phyloP scores from a whole-genome alignment of 1,284 basidiomycete genomes.

The Ustilago loliicola region DNA sequence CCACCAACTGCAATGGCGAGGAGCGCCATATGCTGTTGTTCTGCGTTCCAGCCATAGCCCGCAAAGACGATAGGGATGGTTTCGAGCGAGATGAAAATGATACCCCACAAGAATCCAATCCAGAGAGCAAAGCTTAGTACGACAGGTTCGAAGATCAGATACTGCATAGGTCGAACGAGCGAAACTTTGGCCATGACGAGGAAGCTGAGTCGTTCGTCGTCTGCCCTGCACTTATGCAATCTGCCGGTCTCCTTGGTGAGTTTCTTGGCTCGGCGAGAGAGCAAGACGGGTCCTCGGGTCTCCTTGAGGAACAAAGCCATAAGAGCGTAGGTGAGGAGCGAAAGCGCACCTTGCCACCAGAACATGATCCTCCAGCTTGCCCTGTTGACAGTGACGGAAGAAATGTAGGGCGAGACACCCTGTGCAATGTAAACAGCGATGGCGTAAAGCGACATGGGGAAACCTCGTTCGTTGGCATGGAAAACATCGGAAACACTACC shows the following conservation, averaged over 20 bases:
- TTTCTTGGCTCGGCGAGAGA: constrained; percentile 69
- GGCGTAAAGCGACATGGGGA: constrained; percentile 72
- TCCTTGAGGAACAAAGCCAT: constrained; percentile 67
- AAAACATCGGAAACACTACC: constrained; percentile 65
- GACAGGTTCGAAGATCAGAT: constrained; percentile 73
- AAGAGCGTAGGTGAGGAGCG: constrained; percentile 37
- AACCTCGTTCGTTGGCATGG: constrained; percentile 70
- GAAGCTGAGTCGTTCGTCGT: constrained; percentile 62
- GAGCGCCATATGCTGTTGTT: constrained; percentile 52
- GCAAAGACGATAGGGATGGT: constrained; percentile 64
- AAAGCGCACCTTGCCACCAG: constrained; percentile 56
- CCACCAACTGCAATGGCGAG: constrained; percentile 59
- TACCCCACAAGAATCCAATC: constrained; percentile 68
- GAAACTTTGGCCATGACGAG: constrained; percentile 67
- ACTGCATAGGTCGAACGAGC: constrained; percentile 63
- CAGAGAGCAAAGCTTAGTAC: constrained; percentile 72
- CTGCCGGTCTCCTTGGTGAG: constrained; percentile 71
- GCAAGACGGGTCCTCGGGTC: constrained; percentile 71
- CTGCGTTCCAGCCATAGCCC: constrained; percentile 56
- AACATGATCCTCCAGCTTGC: constrained; percentile 63
- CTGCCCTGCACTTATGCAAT: constrained; percentile 70
- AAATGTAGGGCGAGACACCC: constrained; percentile 61
- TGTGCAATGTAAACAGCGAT: constrained; percentile 71
- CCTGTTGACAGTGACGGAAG: constrained; percentile 60
- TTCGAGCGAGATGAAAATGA: constrained; percentile 53